Conservation (phyloP, 2,329 filamentous ascomycete species). For the Fusarium hainanense region DNA sequence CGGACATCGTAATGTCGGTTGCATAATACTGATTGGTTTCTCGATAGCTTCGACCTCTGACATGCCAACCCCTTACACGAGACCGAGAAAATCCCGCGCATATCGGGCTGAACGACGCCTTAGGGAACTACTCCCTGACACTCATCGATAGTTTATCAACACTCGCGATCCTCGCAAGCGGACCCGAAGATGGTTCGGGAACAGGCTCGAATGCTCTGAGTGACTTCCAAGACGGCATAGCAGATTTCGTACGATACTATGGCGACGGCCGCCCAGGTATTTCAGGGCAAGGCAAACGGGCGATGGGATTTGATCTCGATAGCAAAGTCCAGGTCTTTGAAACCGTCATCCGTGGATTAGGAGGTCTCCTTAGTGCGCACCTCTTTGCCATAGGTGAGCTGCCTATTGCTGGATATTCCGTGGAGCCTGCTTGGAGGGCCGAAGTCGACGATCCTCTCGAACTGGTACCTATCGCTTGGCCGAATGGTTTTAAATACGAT, state of each 20-base stretch:
- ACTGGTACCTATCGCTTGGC: constrained; percentile 72
- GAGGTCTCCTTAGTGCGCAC: constrained; percentile 91
- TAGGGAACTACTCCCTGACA: constrained; percentile 97
- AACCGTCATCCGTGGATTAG: constrained; percentile 93
- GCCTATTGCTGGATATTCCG: constrained; percentile 82
- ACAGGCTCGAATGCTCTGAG: constrained; percentile 64
- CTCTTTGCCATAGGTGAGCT: constrained; percentile 91
- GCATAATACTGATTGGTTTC: constrained; percentile 34
- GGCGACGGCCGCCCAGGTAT: constrained; percentile 81
- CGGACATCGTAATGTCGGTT: background rate
- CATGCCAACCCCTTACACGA: constrained; percentile 85
- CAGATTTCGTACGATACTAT: constrained; percentile 81
- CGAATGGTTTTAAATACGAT: constrained; percentile 83
- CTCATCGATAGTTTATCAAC: constrained; percentile 95
- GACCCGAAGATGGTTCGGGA: constrained; percentile 59
- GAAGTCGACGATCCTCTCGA: constrained; percentile 57
- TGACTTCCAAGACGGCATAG: constrained; percentile 84
- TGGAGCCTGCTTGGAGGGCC: constrained; percentile 51
- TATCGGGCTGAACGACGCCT: constrained; percentile 90
- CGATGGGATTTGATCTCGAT: constrained; percentile 89
- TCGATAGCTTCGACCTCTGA: constrained; percentile 79
- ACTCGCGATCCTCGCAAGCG: constrained; percentile 88
- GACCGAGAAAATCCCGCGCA: constrained; percentile 83
- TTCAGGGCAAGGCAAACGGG: constrained; percentile 75
- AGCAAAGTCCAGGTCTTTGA: constrained; percentile 99